Percentiles rank a stretch among this genome's conserved stretches.
Evolutionary conservation across 2,329 filamentous ascomycete species (phyloP).

Genomic region (Epichloe brachyelytri): DNA sequence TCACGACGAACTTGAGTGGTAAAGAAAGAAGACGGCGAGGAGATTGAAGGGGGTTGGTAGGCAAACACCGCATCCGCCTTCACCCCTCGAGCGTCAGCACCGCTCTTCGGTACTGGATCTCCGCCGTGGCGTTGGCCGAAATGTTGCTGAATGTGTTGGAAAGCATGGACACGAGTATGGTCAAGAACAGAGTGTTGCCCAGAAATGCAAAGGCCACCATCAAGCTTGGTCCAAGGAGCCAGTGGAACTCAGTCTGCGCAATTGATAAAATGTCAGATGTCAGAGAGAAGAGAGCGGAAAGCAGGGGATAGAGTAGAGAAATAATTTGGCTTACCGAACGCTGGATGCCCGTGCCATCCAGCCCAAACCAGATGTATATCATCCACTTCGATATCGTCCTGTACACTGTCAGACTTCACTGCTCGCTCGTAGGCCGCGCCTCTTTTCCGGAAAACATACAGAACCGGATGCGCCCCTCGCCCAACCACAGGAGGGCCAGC

Average conservation of each 20-base stretch:
- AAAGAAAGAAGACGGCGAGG: constrained; percentile 61
- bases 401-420: not conserved
- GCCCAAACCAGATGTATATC: constrained; percentile 85
- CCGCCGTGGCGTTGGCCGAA: constrained; percentile 62
- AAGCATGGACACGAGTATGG: constrained; percentile 76
- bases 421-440: not conserved
- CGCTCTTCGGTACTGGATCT: constrained; percentile 70
- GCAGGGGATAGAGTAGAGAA: not conserved
- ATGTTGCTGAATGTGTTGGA: constrained; percentile 75
- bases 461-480: constrained; percentile 45
- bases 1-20: constrained; percentile 64
- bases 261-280: not conserved
- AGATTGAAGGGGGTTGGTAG: constrained; percentile 75
- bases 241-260: constrained; percentile 54
- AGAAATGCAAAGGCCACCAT: constrained; percentile 80
- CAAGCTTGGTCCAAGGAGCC: constrained; percentile 62
- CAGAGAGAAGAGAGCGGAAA: not conserved
- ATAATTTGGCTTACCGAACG: constrained; percentile 31
- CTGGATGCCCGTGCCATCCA: constrained; percentile 57
- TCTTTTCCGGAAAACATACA: constrained; percentile 26
- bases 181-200: constrained; percentile 80
- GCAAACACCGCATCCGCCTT: constrained; percentile 75
- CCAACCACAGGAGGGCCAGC: constrained; percentile 67
- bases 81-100: constrained; percentile 74
- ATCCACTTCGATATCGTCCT: constrained; percentile 77